These are phyloP conservation scores for Colletotrichum limetticola DNA, from an alignment of 2,329 filamentous ascomycete genomes.

Conservation along the genomic window DNA sequence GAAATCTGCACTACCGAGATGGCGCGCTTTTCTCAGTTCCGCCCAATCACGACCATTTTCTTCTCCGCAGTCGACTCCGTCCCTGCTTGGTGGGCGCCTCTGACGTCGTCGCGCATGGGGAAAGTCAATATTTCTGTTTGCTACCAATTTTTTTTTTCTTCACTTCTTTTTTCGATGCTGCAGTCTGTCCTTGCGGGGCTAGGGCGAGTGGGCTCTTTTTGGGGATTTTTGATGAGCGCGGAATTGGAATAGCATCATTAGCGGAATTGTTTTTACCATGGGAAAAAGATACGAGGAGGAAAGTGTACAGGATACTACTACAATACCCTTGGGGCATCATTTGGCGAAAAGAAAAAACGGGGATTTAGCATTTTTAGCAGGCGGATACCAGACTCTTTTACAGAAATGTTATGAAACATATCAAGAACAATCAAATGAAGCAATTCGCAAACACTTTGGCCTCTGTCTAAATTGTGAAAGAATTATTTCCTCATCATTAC, in stretches of 20 bases:
- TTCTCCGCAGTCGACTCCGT: background rate
- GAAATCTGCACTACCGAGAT: background rate
- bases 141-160: background rate
- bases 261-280: background rate
- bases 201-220: background rate
- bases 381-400: conserved; percentile 5
- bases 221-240: background rate
- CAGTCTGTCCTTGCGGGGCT: background rate
- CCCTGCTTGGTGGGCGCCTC: background rate
- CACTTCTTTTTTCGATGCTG: background rate
- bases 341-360: background rate
- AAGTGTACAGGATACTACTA: background rate
- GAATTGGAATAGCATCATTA: conserved; percentile 12
- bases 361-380: background rate
- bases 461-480: background rate
- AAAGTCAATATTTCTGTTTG: background rate
- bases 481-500: too few relatives aligned
- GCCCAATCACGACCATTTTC: background rate
- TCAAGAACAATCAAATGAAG: background rate
- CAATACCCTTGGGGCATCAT: background rate
- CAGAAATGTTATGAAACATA: background rate
- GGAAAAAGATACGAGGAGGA: background rate
- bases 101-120: conserved; percentile 30
- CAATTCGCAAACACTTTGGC: background rate
- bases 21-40: background rate